Conservation (phyloP, 2,329 filamentous ascomycete species). For the Microcyclospora pomicola region DNA sequence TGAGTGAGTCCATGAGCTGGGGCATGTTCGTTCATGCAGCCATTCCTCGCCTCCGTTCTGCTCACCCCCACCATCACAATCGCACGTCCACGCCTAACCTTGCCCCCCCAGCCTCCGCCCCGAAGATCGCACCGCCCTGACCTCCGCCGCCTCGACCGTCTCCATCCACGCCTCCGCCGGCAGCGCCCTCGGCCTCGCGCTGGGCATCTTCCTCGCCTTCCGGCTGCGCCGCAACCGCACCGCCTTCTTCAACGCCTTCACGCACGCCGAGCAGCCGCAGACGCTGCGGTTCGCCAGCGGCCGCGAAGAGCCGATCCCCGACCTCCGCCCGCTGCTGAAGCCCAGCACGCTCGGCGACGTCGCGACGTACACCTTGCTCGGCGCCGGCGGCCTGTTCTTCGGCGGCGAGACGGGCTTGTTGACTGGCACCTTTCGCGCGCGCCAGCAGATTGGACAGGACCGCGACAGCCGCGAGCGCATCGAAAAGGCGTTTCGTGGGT, state of each 20-base stretch:
- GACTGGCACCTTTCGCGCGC: constrained; percentile 41
- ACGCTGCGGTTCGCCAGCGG: constrained; percentile 50
- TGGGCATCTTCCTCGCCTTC: constrained; percentile 45
- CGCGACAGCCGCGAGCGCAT: constrained; percentile 42
- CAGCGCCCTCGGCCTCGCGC: constrained; percentile 44
- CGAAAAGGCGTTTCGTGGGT: constrained; percentile 48
- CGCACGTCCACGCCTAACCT: neutral
- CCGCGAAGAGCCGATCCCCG: constrained; percentile 45
- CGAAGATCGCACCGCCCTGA: constrained; percentile 45
- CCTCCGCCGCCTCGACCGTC: constrained; percentile 42
- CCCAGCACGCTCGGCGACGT: constrained; percentile 47
- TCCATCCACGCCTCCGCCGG: constrained; percentile 43
- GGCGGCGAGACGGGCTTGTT: constrained; percentile 51
- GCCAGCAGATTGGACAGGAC: constrained; percentile 39
- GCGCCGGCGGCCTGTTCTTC: constrained; percentile 46
- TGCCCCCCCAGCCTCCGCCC: constrained; percentile 29
- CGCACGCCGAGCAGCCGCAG: constrained; percentile 46
- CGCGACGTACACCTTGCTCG: constrained; percentile 50
- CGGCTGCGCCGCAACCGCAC: constrained; percentile 42
- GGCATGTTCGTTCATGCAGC: neutral
- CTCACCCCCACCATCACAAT: neutral
- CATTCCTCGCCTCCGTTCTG: neutral
- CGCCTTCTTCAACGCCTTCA: constrained; percentile 49
- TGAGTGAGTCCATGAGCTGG: constrained; percentile 9
- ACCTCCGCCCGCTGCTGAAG: constrained; percentile 43